A percentile compares a stretch with the other conserved stretches of the same genome.
Conservation (phyloP, 768 basidiomycete species). For the Trametes cinnabarina region DNA sequence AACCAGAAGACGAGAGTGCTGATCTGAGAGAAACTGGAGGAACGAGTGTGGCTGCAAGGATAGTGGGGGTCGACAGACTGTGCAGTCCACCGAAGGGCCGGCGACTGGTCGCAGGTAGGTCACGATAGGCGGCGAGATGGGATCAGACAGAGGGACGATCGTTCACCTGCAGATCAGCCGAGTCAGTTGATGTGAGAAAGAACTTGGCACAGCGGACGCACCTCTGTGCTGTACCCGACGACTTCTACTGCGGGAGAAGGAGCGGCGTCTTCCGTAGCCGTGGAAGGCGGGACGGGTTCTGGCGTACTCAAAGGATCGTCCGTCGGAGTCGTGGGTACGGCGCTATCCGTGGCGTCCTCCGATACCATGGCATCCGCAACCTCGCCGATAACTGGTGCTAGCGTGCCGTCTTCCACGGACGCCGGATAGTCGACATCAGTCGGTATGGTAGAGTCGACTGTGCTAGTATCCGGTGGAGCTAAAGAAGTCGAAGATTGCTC, state of each 20-base stretch:
- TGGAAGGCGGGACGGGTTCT: neutral
- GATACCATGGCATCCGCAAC: neutral
- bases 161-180: neutral
- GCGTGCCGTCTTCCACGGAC: neutral
- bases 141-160: neutral
- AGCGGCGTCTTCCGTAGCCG: neutral
- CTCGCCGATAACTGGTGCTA: neutral
- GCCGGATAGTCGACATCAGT: neutral
- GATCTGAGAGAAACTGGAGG: neutral
- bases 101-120: neutral
- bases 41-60: neutral
- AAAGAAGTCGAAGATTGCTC: neutral
- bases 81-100: neutral
- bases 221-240: constrained; percentile 6
- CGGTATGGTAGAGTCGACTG: neutral
- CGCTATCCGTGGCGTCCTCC: neutral
- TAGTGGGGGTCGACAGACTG: neutral
- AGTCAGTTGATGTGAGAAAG: neutral
- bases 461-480: no score
- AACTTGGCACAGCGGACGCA: neutral
- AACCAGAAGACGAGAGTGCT: neutral
- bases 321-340: neutral
- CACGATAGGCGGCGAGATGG: neutral
- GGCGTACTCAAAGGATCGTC: neutral
- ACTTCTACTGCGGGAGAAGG: neutral